Base-by-base conservation (phyloP, 106 monocot genomes). In the Apostasia shenzhenica region DNA sequence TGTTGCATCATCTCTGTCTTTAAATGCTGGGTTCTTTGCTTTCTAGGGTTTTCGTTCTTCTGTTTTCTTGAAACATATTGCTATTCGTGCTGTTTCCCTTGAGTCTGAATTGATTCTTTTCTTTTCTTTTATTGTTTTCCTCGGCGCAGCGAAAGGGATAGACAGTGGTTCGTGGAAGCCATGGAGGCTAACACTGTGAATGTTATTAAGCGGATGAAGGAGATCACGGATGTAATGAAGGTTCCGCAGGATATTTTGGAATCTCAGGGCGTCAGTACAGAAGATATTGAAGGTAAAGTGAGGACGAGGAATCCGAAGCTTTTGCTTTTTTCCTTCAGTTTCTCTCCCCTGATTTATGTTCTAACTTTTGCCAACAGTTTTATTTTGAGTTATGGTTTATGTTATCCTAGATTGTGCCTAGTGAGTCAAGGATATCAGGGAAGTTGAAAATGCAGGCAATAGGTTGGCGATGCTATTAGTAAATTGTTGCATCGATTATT, bases 161-260 rank as follows among this genome's bases (percentile, higher is more conserved):
- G 86, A 68, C 67, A 74, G 69, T 95, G 95, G 97, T 97, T 97
- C 79, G 83, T 87, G 89, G 97, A 97, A n/a, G 97, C 97, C 10
- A 97, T 97, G 97, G 80, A 87, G 59, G 84, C 82, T 1, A 84
- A 89, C 61, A 79, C 84, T 1, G 82, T 95, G 6, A 89, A 91
- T 72, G 86, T 95, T 41, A 75, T 86, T 12, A 85, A 87, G 77
- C 50, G 97, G 57, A 97, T 97, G 97, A 97, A 97, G 81, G 97
- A 97, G 81, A 97, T 97, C 58, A 92, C 97, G 0, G 79, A 75
- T 3, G 92, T 97, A 37, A 91, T 95, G 91, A 73, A 66, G 55
- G 84, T 92, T 11, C 91, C 95, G 4, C 83, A 89, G 45, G 79
- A 92, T 58, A 87, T 90, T 67, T 67, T 97, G 46, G 67, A 82